phyloP scores from a whole-genome alignment of 371 early-diverging fungal species.

The Syncephalastrum racemosum region DNA sequence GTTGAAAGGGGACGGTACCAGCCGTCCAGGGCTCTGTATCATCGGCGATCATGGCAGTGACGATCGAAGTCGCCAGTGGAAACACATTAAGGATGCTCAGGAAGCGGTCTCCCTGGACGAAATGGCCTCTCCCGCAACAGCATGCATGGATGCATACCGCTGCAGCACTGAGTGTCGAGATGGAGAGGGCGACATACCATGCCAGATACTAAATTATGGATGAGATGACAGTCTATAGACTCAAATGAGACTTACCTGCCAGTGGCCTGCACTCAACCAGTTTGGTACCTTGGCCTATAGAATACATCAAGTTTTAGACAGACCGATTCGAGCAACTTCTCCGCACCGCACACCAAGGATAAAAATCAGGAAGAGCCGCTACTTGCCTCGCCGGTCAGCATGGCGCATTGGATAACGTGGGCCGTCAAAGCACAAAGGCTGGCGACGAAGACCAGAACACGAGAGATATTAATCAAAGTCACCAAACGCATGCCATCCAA shows the following conservation, averaged over 20 bases:
- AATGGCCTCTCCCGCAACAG: constrained; percentile 25
- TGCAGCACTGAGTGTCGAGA: constrained; percentile 20
- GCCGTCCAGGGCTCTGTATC: constrained; percentile 37
- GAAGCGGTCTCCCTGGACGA: constrained; percentile 21
- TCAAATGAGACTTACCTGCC: constrained; percentile 23
- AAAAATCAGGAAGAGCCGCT: too few species aligned
- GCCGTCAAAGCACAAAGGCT: constrained; percentile 20
- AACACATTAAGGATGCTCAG: constrained; percentile 21
- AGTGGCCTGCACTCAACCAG: constrained; percentile 31
- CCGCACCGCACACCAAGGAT: too few species aligned
- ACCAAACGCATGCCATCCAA: constrained; percentile 12
- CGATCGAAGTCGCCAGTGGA: constrained; percentile 5
- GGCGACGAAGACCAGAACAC: constrained; percentile 16
- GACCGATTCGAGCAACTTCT: neutral
- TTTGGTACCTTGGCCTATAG: constrained; percentile 22
- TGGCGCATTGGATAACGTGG: constrained; percentile 28
- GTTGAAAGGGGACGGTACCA: constrained; percentile 22
- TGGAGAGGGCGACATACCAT: constrained; percentile 22
- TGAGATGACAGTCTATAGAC: neutral
- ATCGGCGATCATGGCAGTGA: constrained; percentile 16
- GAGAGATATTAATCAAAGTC: constrained; percentile 12
- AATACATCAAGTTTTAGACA: constrained; percentile 14
- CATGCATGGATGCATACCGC: constrained; percentile 25
- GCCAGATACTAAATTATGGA: constrained; percentile 21
- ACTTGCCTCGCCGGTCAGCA: constrained; percentile 5